phyloP scores from a whole-genome alignment of 805 yeast species.

The Metschnikowia amazonensis region DNA sequence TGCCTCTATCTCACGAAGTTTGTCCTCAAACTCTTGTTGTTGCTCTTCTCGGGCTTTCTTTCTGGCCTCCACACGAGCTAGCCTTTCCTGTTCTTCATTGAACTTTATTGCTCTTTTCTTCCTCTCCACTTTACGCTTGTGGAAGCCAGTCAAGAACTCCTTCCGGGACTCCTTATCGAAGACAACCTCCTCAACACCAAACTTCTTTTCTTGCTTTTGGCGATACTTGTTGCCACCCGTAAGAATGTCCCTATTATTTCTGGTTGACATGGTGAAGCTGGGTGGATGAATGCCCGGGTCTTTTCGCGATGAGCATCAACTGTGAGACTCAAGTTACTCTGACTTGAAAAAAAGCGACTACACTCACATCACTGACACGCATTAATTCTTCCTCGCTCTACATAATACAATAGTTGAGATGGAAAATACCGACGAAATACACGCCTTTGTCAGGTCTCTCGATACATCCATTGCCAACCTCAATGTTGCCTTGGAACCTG shows the following conservation, averaged over 20 bases:
- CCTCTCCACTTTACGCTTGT: slow-evolving; percentile 85
- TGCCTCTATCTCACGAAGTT: slow-evolving; percentile 55
- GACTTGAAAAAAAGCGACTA: neutral
- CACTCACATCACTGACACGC: neutral
- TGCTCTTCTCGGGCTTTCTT: slow-evolving; percentile 67
- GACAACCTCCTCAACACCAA: slow-evolving; percentile 72
- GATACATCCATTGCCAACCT: slow-evolving; percentile 36
- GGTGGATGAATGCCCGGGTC: neutral
- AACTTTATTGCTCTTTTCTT: slow-evolving; percentile 79
- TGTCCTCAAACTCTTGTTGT: slow-evolving; percentile 59
- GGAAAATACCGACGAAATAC: slow-evolving; percentile 46
- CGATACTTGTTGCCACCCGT: slow-evolving; percentile 84
- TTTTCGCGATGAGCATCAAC: slow-evolving; percentile 19
- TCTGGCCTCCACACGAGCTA: slow-evolving; percentile 72
- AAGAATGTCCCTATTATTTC: slow-evolving; percentile 75
- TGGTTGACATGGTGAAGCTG: slow-evolving; percentile 19
- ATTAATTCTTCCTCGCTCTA: neutral
- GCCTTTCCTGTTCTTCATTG: slow-evolving; percentile 72
- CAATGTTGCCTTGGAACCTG: slow-evolving; percentile 30
- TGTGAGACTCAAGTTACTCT: neutral
- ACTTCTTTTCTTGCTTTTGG: slow-evolving; percentile 45
- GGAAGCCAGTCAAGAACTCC: slow-evolving; percentile 92
- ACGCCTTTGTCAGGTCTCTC: slow-evolving; percentile 36
- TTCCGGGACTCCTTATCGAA: slow-evolving; percentile 77
- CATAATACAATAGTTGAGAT: slow-evolving; percentile 20